Evolutionary conservation across 2,329 filamentous ascomycete species (phyloP), one percentile per base, ranked within the genome.

Genomic region (Pezicula radicicola): DNA sequence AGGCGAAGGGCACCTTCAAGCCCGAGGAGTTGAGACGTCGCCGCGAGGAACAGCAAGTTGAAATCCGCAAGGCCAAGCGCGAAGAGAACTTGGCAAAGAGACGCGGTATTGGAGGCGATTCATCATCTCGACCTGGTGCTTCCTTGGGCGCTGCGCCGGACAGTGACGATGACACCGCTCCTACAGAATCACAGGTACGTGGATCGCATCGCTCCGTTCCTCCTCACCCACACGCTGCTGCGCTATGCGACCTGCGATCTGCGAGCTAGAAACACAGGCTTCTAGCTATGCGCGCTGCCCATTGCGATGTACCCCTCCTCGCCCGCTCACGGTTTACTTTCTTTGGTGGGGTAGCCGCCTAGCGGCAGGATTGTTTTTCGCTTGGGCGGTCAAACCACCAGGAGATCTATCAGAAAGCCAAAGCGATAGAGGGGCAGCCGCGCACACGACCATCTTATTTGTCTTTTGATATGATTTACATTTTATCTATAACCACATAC

Each of bases 1-100:
- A 99, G 88, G 94, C 94, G 51, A 97, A 97, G 84, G 93, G 90
- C 76, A 91, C 91, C 68, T 97, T 99, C 83, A 97, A 97, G 85
- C 93, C 93, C 66, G 94, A 99, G 73, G 94, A 99, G 79, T 87
- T 99, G 62, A 91, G 94, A 71, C 92, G 94, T 68, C 94, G 94
- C 71, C 94, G 94, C 70, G 94, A 99, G 74, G 94, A 99, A 77
- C 92, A 97, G 75, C 94, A 97, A 78, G 94, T 99, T 61, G 94
- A 99, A 79, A 99, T 99, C 70, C 88, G 94, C 72, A 96, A 96
- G 79, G 90, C 92, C 60, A 97, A 97, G 85, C 87, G 94, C 70
- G 94, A 99, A 77, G 94, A 99, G 79, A 97, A 97, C 77, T 78
- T 99, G 70, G 94, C 94, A 73, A 99, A 99, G 85, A 84, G 94